phyloP scores from a whole-genome alignment of 352 stramenopile genomes.

The Globisporangium heterothallicum region DNA sequence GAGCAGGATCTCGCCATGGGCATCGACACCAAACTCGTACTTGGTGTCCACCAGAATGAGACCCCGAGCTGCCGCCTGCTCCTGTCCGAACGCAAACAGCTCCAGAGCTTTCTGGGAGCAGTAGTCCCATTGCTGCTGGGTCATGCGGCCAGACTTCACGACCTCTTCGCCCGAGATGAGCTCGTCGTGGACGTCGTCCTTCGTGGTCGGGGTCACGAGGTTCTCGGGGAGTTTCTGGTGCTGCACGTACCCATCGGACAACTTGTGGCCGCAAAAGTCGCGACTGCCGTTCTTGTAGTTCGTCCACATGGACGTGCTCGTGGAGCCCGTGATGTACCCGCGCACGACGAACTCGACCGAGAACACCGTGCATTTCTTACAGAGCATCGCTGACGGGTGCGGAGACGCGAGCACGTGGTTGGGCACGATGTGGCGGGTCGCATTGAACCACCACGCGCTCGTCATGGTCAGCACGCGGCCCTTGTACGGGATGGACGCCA shows the following conservation, averaged over 20 bases:
- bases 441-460: slow-evolving; percentile 94
- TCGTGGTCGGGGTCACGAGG: slow-evolving; percentile 98
- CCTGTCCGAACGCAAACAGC: slow-evolving; percentile 91
- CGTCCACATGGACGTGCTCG: slow-evolving; percentile 98
- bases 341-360: slow-evolving; percentile 99
- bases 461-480: slow-evolving; percentile 96
- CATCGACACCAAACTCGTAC: slow-evolving; percentile 82
- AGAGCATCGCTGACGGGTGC: slow-evolving; percentile 94
- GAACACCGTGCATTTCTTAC: slow-evolving; percentile 95
- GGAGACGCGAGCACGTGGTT: slow-evolving; percentile 96
- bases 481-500: slow-evolving; percentile 97
- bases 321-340: slow-evolving; percentile 96
- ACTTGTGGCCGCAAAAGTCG: slow-evolving; percentile 95
- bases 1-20: slow-evolving; percentile 91
- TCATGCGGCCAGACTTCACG: slow-evolving; percentile 93
- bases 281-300: slow-evolving; percentile 96
- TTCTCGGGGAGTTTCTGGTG: slow-evolving; percentile 95
- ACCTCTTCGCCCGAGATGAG: slow-evolving; percentile 95
- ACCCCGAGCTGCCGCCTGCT: slow-evolving; percentile 87
- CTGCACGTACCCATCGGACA: slow-evolving; percentile 94
- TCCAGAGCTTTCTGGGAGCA: slow-evolving; percentile 90
- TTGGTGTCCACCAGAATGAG: slow-evolving; percentile 99
- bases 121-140: slow-evolving; percentile 94
- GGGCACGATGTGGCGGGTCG: slow-evolving; percentile 94
- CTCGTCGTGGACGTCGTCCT: slow-evolving; percentile 97